phyloP scores from a whole-genome alignment of 176 grass and related monocot genomes.

The Dactylis glomerata region DNA sequence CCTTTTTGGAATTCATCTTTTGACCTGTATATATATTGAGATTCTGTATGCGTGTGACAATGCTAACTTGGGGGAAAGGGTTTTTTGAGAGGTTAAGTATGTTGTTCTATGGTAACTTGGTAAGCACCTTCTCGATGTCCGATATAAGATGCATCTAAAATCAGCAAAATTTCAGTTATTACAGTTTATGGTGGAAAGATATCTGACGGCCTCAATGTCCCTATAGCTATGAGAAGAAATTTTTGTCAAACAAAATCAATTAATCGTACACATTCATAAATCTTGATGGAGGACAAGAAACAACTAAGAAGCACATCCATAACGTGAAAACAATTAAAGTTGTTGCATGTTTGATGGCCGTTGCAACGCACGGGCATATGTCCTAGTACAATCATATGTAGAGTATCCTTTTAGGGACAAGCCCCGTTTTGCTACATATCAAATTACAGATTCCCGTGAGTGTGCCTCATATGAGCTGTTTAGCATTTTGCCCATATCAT shows the following conservation, averaged over 20 bases:
- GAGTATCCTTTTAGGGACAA: no score
- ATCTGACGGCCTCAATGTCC: conserved; percentile 42
- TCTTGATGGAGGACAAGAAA: conserved; percentile 42
- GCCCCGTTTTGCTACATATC: no score
- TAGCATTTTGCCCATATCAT: no score
- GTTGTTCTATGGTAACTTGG: conserved; percentile 35
- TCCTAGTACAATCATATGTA: no score
- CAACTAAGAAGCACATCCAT: neutral
- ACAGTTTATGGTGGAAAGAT: conserved; percentile 45
- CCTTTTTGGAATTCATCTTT: no score
- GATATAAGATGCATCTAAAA: conserved; percentile 55
- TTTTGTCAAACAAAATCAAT: conserved; percentile 31
- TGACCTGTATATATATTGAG: neutral
- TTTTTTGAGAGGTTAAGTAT: conserved; percentile 49
- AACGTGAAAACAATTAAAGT: conserved; percentile 42
- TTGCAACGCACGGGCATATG: no score
- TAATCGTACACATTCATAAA: conserved; percentile 57
- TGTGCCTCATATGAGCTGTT: no score
- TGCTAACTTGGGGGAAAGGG: conserved; percentile 38
- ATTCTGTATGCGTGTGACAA: conserved; percentile 37
- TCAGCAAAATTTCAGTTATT: conserved; percentile 50
- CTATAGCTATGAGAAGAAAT: conserved; percentile 1
- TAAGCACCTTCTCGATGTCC: conserved; percentile 51
- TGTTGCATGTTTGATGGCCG: no score
- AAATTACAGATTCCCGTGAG: no score